These are phyloP conservation scores for Wallacemonas collosoma DNA, from an alignment of 208 protist genomes.

Conservation along the genomic window DNA sequence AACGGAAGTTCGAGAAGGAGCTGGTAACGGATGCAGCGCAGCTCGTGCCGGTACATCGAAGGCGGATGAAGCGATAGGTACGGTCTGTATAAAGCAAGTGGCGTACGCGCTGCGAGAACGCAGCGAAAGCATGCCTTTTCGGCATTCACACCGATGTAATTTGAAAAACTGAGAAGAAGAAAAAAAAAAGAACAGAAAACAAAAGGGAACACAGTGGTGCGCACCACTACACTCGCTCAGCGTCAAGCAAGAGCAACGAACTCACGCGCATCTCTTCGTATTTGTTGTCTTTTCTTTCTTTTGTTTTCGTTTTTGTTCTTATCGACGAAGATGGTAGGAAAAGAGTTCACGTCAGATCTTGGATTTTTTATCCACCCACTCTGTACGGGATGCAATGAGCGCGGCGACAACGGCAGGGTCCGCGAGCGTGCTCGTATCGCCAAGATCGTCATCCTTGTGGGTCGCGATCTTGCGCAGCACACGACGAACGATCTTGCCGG, in stretches of 20 bases:
- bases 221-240: too few relatives aligned
- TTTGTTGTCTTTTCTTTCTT: constrained; percentile 11
- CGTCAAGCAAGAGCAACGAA: not conserved
- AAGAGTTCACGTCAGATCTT: not conserved
- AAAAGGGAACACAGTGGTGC: constrained; percentile 6
- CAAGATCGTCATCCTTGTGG: constrained; percentile 75
- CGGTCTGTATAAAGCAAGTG: too few relatives aligned
- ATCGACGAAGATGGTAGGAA: not conserved
- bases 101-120: too few relatives aligned
- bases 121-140: too few relatives aligned
- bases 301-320: constrained; percentile 14
- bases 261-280: not conserved
- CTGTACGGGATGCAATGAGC: constrained; percentile 9
- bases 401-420: constrained; percentile 81
- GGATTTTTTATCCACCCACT: constrained; percentile 19
- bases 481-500: constrained; percentile 98
- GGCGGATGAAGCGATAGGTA: too few relatives aligned
- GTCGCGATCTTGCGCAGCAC: constrained; percentile 98
- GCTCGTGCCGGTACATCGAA: too few relatives aligned
- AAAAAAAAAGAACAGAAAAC: constrained; percentile 3
- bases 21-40: too few relatives aligned
- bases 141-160: too few relatives aligned
- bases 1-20: too few relatives aligned
- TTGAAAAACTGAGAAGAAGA: not conserved
- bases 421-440: constrained; percentile 93